Evolutionary conservation across 106 monocot genomes (phyloP).

Genomic region (Apostasia ramifera): DNA sequence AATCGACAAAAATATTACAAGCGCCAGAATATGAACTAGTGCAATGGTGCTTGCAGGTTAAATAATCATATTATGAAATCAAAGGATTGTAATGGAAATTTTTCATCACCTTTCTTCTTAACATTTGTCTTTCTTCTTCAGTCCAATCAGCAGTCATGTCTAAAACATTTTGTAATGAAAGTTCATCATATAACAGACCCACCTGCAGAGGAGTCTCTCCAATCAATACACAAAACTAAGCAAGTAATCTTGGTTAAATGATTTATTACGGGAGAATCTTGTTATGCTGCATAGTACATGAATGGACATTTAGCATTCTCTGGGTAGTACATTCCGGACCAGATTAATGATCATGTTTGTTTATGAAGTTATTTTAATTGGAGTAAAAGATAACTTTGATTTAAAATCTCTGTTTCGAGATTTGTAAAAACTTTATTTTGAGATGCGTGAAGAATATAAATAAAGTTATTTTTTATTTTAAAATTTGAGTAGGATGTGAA

Average conservation of each 20-base stretch:
- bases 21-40: not conserved
- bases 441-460: no score
- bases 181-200: slow-evolving; percentile 89
- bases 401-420: no score
- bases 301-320: no score
- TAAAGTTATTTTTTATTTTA: no score
- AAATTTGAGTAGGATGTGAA: no score
- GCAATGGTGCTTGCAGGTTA: not conserved
- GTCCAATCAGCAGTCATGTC: slow-evolving; percentile 97
- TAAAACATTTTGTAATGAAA: slow-evolving; percentile 70
- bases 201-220: slow-evolving; percentile 35
- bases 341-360: no score
- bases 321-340: no score
- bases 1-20: not conserved
- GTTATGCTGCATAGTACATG: no score
- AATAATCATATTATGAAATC: not conserved
- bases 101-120: slow-evolving; percentile 68
- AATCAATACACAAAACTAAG: not conserved
- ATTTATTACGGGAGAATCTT: not conserved
- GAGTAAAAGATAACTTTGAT: no score
- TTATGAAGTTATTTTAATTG: no score
- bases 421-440: no score
- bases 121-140: slow-evolving; percentile 79
- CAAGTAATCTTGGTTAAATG: not conserved
- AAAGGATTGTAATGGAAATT: not conserved